Evolutionary conservation across 2,329 filamentous ascomycete species (phyloP), one percentile per base, ranked within the genome.

Genomic region (Diaporthe eres): DNA sequence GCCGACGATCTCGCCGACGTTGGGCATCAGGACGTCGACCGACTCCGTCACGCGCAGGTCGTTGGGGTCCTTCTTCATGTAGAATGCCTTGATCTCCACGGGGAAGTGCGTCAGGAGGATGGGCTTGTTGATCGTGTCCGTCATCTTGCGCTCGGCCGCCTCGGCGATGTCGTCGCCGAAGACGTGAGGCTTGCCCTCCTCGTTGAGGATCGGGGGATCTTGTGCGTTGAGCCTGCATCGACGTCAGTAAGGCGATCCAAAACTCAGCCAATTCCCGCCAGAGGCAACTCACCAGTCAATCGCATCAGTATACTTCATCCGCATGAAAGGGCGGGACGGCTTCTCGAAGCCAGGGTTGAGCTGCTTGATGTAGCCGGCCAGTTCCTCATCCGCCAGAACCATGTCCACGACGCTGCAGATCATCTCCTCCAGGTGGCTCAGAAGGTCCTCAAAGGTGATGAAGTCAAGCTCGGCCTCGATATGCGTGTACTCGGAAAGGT

Each of bases 91-190:
- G 90, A 99, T 98, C 87, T 96, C 95, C 76, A 93, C 93, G 28
- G 97, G 97, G 91, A 99, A 99, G 86, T 98, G 96, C 3, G 96
- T 98, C 57, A 98, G 90, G 88, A 98, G 95, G 85, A 99, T 98
- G 77, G 97, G 97, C 73, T 92, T 88, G 92, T 97, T 97, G 89
- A 99, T 98, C 80, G 93, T 94, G 84, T 99, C 97, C 1, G 96
- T 98, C 97, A 99, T 99, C 83, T 90, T 92, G 81, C 97, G 94
- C 90, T 99, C 97, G 17, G 97, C 97, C 17, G 97, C 97, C 86
- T 98, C 97, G 79, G 97, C 97, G 81, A 99, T 99, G 84, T 99
- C 97, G 83, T 99, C 97, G 78, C 97, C 97, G 82, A 98, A 98
- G 60, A 91, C 89, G 86, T 99, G 97, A 15, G 94, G 92, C 83